A percentile compares a stretch with the other conserved stretches of the same genome.
phyloP scores from a whole-genome alignment of 2,329 filamentous ascomycete species.

The Pleoardoris graminearum region DNA sequence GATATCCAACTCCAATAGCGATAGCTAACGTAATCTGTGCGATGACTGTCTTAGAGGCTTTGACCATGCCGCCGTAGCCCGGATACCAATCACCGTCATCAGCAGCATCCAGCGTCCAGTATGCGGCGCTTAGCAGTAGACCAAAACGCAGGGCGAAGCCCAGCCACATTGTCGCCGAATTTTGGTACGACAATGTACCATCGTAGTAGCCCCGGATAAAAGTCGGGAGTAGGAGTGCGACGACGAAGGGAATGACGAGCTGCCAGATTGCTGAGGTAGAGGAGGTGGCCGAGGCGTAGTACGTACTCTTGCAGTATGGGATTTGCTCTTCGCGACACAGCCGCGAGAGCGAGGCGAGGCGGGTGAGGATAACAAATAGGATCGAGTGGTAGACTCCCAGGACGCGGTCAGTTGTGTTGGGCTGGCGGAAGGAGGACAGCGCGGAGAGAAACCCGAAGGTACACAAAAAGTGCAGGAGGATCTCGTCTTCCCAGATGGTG shows the following conservation, averaged over 20 bases:
- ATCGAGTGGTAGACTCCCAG: conserved; percentile 84
- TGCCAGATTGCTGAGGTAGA: conserved; percentile 95
- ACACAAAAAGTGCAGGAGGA: conserved; percentile 85
- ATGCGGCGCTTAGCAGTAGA: conserved; percentile 74
- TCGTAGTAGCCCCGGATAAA: conserved; percentile 79
- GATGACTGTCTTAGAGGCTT: conserved; percentile 73
- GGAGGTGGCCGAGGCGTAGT: conserved; percentile 88
- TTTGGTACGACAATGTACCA: conserved; percentile 84
- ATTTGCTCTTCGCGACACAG: conserved; percentile 98
- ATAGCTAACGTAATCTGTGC: conserved; percentile 81
- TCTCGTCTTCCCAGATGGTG: conserved; percentile 98
- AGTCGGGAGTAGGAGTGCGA: conserved; percentile 71
- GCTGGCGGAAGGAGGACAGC: conserved; percentile 74
- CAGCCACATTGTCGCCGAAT: conserved; percentile 82
- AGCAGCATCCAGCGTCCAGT: conserved; percentile 88
- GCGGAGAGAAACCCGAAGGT: conserved; percentile 82
- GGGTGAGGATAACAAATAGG: conserved; percentile 76
- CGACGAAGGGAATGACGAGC: conserved; percentile 74
- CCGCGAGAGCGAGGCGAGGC: conserved; percentile 82
- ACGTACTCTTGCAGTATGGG: conserved; percentile 93
- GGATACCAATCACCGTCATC: conserved; percentile 83
- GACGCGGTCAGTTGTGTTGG: conserved; percentile 67
- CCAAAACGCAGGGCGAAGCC: conserved; percentile 76
- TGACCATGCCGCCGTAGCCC: conserved; percentile 58
- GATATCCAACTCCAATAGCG: conserved; percentile 79